A percentile compares a stretch with the other conserved stretches of the same genome.
These are phyloP conservation scores for Pochonia chlamydosporia DNA, from an alignment of 2,329 filamentous ascomycete genomes.

Conservation along the genomic window DNA sequence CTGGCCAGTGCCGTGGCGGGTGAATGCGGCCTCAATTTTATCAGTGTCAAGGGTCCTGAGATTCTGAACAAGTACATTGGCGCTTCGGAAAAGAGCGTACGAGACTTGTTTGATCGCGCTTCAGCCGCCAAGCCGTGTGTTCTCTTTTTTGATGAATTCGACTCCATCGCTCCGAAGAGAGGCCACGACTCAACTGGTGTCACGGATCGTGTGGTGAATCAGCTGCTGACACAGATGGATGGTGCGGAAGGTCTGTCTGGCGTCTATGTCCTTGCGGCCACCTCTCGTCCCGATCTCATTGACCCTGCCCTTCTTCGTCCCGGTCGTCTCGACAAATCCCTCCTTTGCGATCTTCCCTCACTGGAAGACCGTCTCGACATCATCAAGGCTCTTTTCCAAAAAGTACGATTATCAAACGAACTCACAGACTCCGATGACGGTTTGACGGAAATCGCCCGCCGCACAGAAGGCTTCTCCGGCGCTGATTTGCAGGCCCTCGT, in stretches of 20 bases:
- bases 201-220: slow-evolving; percentile 97
- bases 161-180: slow-evolving; percentile 93
- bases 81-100: slow-evolving; percentile 91
- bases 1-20: slow-evolving; percentile 95
- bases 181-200: slow-evolving; percentile 96
- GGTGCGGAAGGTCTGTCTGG: slow-evolving; percentile 91
- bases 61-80: slow-evolving; percentile 99
- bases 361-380: slow-evolving; percentile 83
- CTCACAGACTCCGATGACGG: slow-evolving; percentile 51
- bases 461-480: slow-evolving; percentile 86
- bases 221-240: slow-evolving; percentile 97
- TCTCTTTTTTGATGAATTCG: slow-evolving; percentile 97
- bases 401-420: slow-evolving; percentile 66
- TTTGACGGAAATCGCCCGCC: slow-evolving; percentile 66
- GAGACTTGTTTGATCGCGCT: slow-evolving; percentile 90
- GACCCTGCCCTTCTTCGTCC: slow-evolving; percentile 89
- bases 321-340: slow-evolving; percentile 85
- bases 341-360: slow-evolving; percentile 84
- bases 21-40: slow-evolving; percentile 97
- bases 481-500: slow-evolving; percentile 92
- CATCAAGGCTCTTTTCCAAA: slow-evolving; percentile 73
- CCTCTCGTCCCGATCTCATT: slow-evolving; percentile 87
- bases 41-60: slow-evolving; percentile 95
- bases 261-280: slow-evolving; percentile 94
- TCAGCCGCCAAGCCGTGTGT: slow-evolving; percentile 88